phyloP scores from a whole-genome alignment of 768 basidiomycete genomes.

The Lactarius sp. region DNA sequence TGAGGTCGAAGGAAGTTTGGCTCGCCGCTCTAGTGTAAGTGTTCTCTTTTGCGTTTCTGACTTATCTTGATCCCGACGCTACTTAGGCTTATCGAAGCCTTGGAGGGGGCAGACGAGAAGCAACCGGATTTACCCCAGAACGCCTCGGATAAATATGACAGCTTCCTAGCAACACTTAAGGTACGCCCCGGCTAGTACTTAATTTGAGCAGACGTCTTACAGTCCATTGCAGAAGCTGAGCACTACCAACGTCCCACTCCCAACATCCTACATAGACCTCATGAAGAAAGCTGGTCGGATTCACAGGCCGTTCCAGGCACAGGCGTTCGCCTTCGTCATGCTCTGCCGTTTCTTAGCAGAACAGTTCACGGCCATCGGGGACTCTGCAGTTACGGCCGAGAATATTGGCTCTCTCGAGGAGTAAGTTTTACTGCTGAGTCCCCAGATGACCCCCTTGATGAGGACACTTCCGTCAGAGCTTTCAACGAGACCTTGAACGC shows the following conservation, averaged over 20 bases:
- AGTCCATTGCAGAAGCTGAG: background rate
- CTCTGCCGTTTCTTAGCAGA: conserved; percentile 20
- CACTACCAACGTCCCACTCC: background rate
- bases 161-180: background rate
- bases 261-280: conserved; percentile 5
- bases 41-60: background rate
- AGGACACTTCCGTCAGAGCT: background rate
- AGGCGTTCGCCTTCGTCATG: conserved; percentile 16
- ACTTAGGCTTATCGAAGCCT: conserved; percentile 4
- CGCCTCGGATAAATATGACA: conserved; percentile 2
- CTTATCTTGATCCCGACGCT: background rate
- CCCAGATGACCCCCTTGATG: background rate
- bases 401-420: conserved; percentile 7
- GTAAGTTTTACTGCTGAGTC: conserved; percentile 1
- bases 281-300: conserved; percentile 19
- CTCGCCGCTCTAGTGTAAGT: conserved; percentile 4
- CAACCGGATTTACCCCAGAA: background rate
- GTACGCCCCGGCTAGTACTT: background rate
- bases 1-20: conserved; percentile 20
- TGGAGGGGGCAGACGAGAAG: background rate
- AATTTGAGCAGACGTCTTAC: background rate
- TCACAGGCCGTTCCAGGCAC: conserved; percentile 20
- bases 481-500: conserved; percentile 2
- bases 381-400: background rate
- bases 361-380: background rate